Base-by-base conservation (phyloP, 441 rosid species). In the Daphne laureola region DNA sequence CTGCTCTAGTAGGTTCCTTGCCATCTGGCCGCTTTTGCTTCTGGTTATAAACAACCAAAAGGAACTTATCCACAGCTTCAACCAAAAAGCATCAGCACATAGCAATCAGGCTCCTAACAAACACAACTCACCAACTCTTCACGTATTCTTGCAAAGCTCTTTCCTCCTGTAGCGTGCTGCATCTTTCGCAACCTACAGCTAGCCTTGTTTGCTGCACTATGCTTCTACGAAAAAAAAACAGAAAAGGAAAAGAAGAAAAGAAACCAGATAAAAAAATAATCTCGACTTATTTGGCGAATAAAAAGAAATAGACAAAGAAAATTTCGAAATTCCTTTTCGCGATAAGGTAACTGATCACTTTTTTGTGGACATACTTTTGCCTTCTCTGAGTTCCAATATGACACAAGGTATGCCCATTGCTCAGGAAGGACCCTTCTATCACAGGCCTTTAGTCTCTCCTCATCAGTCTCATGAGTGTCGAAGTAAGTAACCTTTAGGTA, bases 141-240 rank as follows among this genome's bases (percentile, higher is more conserved):
- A 12, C 72, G 67, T 51, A 69, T 44, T 59, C 77, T 69, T 43
- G 77, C 77, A 55, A 45, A 75, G 49, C 77, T 75, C 67, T 75
- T 72, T 41, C 64, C 48, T 36, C 80, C 80, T 27, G 77, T 17
- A 25, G 73, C 47, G 54, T 66, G 77, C 12, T 12, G 16, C 51
- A 49, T 57, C 52, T 13, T 69, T 46, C 23, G 64, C 54, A 35
- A 55, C 63, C 40, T 12, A 45, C 75, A 68, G 49, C 63, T 75
- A 52, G 77, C 80, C 70, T 44, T 72, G 50, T 75, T 72, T 59
- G 16, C 66, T 12, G 62, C 70, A 59, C 66, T 46, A 4, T 56
- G 72, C 48, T 63, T 23, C 80, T 75, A 41, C 23, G 58, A 68
- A 55, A 51, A 43, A 49, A 25, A 55, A 70, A 13, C 16, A 1